These are phyloP conservation scores for Neonectria magnoliae DNA, from an alignment of 2,329 filamentous ascomycete genomes.

Conservation along the genomic window DNA sequence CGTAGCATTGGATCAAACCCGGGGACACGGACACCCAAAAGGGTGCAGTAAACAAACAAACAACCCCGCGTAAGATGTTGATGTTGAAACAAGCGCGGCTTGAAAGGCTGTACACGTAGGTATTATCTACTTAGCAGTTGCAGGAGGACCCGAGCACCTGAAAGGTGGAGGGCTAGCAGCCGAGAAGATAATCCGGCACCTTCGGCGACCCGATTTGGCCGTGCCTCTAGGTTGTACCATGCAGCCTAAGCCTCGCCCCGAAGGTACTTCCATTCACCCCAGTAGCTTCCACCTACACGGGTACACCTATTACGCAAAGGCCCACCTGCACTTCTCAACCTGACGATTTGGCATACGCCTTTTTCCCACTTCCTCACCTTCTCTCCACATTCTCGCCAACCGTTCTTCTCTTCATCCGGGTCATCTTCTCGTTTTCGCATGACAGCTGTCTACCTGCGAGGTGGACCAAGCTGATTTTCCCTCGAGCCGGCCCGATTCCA, in stretches of 20 bases:
- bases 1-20: neutral
- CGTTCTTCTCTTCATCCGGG: conserved; percentile 33
- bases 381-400: conserved; percentile 44
- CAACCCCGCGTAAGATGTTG: conserved; percentile 5
- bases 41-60: conserved; percentile 27
- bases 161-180: conserved; percentile 27
- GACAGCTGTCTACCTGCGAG: conserved; percentile 25
- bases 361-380: conserved; percentile 45
- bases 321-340: conserved; percentile 50
- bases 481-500: conserved; percentile 29
- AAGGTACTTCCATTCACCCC: conserved; percentile 36
- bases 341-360: conserved; percentile 50
- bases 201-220: conserved; percentile 23
- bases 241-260: conserved; percentile 31
- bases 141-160: conserved; percentile 1
- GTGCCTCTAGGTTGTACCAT: conserved; percentile 33
- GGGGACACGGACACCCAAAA: too few species aligned
- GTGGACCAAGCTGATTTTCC: conserved; percentile 10
- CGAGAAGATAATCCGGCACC: conserved; percentile 43
- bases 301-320: conserved; percentile 52
- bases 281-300: conserved; percentile 36
- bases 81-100: neutral
- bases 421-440: conserved; percentile 27
- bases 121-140: neutral
- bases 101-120: neutral